phyloP scores from a whole-genome alignment of 1,284 basidiomycete species.

The Moniliophthora roreri region DNA sequence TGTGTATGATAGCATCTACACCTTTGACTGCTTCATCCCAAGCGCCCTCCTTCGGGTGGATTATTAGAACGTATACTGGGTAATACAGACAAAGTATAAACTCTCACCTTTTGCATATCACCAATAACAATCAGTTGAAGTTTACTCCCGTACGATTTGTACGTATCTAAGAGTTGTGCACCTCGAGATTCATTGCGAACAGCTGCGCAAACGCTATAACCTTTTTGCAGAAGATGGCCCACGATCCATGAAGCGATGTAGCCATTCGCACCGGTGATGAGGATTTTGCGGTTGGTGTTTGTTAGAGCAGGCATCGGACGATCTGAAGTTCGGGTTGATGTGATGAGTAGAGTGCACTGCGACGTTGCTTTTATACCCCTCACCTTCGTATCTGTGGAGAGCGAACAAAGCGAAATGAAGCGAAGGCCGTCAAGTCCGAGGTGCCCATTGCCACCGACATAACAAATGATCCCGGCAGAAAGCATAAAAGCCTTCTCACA shows the following conservation, averaged over 20 bases:
- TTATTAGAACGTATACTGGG: neutral
- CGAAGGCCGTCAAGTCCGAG: too few species aligned
- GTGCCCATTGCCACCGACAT: too few species aligned
- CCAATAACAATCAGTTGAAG: constrained; percentile 44
- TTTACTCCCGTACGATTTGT: constrained; percentile 37
- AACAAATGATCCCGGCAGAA: too few species aligned
- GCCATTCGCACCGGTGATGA: constrained; percentile 17
- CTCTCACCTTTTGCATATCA: constrained; percentile 43
- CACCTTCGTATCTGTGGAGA: too few species aligned
- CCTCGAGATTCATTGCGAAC: constrained; percentile 45
- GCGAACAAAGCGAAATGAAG: too few species aligned
- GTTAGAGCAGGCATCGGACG: too few species aligned
- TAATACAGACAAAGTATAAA: neutral
- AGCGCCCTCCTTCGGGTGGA: constrained; percentile 46
- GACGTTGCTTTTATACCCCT: too few species aligned
- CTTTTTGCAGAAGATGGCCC: constrained; percentile 29
- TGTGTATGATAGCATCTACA: constrained; percentile 58
- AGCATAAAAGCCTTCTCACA: too few species aligned
- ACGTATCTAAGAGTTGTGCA: constrained; percentile 38
- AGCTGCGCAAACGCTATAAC: constrained; percentile 47
- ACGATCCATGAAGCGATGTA: constrained; percentile 38
- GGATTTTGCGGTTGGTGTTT: too few species aligned
- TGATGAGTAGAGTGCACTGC: too few species aligned
- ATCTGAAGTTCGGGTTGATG: too few species aligned
- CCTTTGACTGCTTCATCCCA: constrained; percentile 68